phyloP scores from a whole-genome alignment of 2,329 filamentous ascomycete genomes.

The Xylaria multiplex region DNA sequence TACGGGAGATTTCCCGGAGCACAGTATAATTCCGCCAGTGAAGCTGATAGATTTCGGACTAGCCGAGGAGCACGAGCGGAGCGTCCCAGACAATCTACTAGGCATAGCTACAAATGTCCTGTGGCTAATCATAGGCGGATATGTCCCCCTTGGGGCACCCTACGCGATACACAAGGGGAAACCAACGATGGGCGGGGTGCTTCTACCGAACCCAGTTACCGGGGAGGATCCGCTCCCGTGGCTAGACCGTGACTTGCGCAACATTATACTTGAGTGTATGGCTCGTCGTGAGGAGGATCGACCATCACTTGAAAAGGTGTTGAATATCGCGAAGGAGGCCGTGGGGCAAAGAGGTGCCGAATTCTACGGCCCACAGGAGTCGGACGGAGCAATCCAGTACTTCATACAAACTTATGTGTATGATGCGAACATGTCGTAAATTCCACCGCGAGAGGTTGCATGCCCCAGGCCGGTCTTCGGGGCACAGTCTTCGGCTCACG shows the following conservation, averaged over 20 bases:
- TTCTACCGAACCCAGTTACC: background rate
- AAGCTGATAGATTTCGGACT: constrained; percentile 36
- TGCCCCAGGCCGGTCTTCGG: background rate
- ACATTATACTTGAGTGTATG: constrained; percentile 22
- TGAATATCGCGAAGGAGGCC: background rate
- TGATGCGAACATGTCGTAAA: constrained; percentile 2
- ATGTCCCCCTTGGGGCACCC: rapidly evolving
- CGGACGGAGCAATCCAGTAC: constrained; percentile 1
- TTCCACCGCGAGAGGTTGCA: background rate
- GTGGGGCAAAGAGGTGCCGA: background rate
- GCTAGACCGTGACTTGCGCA: constrained; percentile 23
- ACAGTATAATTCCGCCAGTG: constrained; percentile 22
- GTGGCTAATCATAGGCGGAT: background rate
- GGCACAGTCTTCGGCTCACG: too few species aligned
- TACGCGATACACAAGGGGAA: background rate
- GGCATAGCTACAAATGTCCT: constrained; percentile 11
- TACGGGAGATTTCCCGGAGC: constrained; percentile 23
- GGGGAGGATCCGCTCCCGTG: constrained; percentile 5
- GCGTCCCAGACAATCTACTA: background rate
- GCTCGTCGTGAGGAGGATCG: background rate
- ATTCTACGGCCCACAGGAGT: constrained; percentile 18
- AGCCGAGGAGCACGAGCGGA: background rate
- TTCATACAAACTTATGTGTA: constrained; percentile 17
- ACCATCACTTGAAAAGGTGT: constrained; percentile 13
- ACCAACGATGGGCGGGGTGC: background rate